phyloP scores from a whole-genome alignment of 1,284 basidiomycete genomes.

The Cutaneotrichosporon mucoides region DNA sequence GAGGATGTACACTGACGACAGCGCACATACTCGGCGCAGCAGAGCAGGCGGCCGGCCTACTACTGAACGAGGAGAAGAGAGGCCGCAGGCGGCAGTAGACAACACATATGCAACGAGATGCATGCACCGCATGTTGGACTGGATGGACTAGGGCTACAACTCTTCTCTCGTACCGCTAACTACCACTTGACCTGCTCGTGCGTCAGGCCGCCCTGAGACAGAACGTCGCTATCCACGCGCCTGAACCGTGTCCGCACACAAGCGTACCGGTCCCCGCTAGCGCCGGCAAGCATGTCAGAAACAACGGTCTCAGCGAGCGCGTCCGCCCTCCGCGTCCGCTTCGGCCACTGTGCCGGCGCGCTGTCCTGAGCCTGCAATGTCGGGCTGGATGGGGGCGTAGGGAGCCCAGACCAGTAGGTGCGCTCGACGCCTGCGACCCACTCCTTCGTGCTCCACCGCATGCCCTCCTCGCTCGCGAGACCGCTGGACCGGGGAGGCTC shows the following conservation, averaged over 20 bases:
- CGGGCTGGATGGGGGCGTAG: constrained; percentile 57
- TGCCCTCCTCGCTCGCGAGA: constrained; percentile 48
- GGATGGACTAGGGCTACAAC: not conserved
- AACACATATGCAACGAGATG: not conserved
- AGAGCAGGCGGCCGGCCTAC: constrained; percentile 39
- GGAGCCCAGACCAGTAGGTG: constrained; percentile 63
- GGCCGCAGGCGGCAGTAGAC: not conserved
- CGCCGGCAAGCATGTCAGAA: constrained; percentile 49
- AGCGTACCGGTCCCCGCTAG: constrained; percentile 44
- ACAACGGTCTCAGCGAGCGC: constrained; percentile 53
- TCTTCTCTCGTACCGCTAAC: constrained; percentile 9
- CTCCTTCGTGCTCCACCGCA: constrained; percentile 55
- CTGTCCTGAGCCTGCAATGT: constrained; percentile 5
- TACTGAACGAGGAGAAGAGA: constrained; percentile 7
- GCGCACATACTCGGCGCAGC: constrained; percentile 47
- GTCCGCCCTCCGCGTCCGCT: constrained; percentile 46
- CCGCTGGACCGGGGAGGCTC: constrained; percentile 18
- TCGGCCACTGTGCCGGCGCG: constrained; percentile 1
- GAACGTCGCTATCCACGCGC: constrained; percentile 80
- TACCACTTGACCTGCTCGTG: constrained; percentile 76
- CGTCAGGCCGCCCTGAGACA: constrained; percentile 52
- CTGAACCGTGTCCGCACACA: constrained; percentile 78
- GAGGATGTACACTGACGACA: constrained; percentile 12
- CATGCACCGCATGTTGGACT: constrained; percentile 1
- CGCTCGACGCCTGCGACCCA: constrained; percentile 74